Evolutionary conservation across 352 stramenopile species (phyloP).

Genomic region (Phytophthora parvispora): DNA sequence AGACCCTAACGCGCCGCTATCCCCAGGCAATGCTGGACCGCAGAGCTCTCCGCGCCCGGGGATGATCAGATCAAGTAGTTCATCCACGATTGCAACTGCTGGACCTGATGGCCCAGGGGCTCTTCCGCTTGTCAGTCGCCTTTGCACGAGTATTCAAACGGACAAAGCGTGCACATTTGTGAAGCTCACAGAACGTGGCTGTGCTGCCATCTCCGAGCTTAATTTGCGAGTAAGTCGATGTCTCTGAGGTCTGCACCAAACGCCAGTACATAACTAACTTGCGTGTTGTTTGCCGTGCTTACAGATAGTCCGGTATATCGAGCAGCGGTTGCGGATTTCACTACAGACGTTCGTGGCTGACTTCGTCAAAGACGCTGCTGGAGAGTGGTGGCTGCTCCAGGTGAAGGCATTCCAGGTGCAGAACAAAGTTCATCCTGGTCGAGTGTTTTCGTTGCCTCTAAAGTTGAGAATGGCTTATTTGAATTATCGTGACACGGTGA

Average conservation of each 20-base stretch:
- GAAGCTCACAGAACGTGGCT: slow-evolving; percentile 82
- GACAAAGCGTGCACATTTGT: slow-evolving; percentile 84
- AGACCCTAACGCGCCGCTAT: slow-evolving; percentile 23
- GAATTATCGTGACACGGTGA: slow-evolving; percentile 70
- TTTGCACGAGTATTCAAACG: slow-evolving; percentile 73
- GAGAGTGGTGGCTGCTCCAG: slow-evolving; percentile 84
- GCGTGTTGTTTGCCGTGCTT: neutral
- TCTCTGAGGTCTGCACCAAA: no score
- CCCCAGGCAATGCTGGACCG: slow-evolving; percentile 5
- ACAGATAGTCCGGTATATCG: slow-evolving; percentile 81
- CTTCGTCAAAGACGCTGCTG: slow-evolving; percentile 75
- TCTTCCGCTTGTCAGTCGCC: slow-evolving; percentile 52
- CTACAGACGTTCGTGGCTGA: slow-evolving; percentile 77
- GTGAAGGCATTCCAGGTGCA: slow-evolving; percentile 83
- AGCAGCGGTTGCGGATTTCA: slow-evolving; percentile 66
- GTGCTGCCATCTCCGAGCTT: slow-evolving; percentile 70
- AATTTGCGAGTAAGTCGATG: slow-evolving; percentile 63
- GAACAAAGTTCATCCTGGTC: slow-evolving; percentile 39
- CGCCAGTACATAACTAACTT: no score
- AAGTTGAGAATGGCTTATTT: slow-evolving; percentile 62
- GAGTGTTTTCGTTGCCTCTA: slow-evolving; percentile 49
- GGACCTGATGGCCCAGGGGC: slow-evolving; percentile 10
- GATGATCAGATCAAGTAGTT: slow-evolving; percentile 18
- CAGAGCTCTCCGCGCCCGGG: slow-evolving; percentile 19
- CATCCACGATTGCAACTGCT: slow-evolving; percentile 9